Evolutionary conservation across 495 filamentous ascomycete species (phyloP).

Genomic region (Aspergillus homomorphus): DNA sequence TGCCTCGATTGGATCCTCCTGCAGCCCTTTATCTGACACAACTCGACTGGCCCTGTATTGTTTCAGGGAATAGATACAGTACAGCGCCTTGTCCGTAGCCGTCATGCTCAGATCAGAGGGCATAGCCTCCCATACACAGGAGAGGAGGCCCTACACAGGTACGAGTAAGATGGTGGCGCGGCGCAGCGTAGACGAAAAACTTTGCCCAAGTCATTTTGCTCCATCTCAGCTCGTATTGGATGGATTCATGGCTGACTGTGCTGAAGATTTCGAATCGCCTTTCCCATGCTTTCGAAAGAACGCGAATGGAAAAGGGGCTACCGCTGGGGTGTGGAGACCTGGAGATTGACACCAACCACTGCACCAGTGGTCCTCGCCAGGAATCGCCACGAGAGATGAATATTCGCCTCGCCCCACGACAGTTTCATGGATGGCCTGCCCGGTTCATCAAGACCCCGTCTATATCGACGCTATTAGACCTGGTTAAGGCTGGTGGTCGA

Average conservation of each 20-base stretch:
- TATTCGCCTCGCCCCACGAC: constrained; percentile 20
- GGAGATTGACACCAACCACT: constrained; percentile 23
- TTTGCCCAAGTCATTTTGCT: not conserved
- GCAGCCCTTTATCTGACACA: constrained; percentile 10
- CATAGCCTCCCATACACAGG: too few species aligned
- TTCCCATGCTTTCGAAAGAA: not conserved
- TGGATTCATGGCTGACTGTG: not conserved
- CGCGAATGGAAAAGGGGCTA: constrained; percentile 22
- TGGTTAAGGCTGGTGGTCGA: not conserved
- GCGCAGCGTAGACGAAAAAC: not conserved
- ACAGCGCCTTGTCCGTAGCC: not conserved
- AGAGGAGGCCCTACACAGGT: too few species aligned
- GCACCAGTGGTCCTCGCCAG: constrained; percentile 18
- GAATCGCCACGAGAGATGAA: constrained; percentile 26
- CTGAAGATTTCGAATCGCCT: not conserved
- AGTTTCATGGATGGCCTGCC: constrained; percentile 8
- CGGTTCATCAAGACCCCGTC: not conserved
- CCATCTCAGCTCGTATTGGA: not conserved
- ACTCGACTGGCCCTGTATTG: constrained; percentile 1
- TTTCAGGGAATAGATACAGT: constrained; percentile 3
- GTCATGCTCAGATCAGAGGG: not conserved
- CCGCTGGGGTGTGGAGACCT: constrained; percentile 16
- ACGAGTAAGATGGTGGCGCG: not conserved
- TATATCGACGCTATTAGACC: not conserved
- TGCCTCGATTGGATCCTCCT: constrained; percentile 8